These are phyloP conservation scores for Symbiotaphrina buchneri DNA, from an alignment of 495 filamentous ascomycete genomes.

Conservation along the genomic window DNA sequence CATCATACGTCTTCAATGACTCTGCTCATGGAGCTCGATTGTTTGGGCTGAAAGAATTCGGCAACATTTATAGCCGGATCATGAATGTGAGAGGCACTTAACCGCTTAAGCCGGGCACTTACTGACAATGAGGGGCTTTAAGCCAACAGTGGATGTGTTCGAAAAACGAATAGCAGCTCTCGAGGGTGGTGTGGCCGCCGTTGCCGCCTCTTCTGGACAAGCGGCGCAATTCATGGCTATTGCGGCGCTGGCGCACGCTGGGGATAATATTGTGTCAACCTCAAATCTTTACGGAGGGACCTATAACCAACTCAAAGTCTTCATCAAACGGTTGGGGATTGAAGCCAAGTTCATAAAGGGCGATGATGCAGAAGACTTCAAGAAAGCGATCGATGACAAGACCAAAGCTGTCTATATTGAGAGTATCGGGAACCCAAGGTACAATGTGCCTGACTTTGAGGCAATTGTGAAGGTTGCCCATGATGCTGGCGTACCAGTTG, in stretches of 20 bases:
- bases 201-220: slow-evolving; percentile 81
- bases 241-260: slow-evolving; percentile 54
- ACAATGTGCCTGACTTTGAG: slow-evolving; percentile 84
- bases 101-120: not conserved
- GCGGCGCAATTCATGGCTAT: slow-evolving; percentile 90
- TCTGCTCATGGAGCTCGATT: slow-evolving; percentile 89
- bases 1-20: slow-evolving; percentile 88
- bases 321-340: slow-evolving; percentile 72
- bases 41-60: slow-evolving; percentile 94
- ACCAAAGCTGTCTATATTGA: slow-evolving; percentile 96
- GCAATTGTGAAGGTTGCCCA: slow-evolving; percentile 62
- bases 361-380: slow-evolving; percentile 66
- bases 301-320: slow-evolving; percentile 95
- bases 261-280: slow-evolving; percentile 91
- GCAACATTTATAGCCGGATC: slow-evolving; percentile 95
- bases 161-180: slow-evolving; percentile 94
- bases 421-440: slow-evolving; percentile 86
- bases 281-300: slow-evolving; percentile 91
- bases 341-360: slow-evolving; percentile 75
- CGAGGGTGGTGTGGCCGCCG: slow-evolving; percentile 79
- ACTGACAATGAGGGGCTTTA: slow-evolving; percentile 10
- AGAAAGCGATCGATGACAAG: slow-evolving; percentile 72
- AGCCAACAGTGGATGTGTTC: slow-evolving; percentile 93
- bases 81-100: slow-evolving; percentile 43
- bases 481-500: slow-evolving; percentile 59